Percentiles rank a stretch among this genome's conserved stretches.
These are phyloP conservation scores for Calonectria hawksworthii DNA, from an alignment of 2,329 filamentous ascomycete genomes.

Conservation along the genomic window DNA sequence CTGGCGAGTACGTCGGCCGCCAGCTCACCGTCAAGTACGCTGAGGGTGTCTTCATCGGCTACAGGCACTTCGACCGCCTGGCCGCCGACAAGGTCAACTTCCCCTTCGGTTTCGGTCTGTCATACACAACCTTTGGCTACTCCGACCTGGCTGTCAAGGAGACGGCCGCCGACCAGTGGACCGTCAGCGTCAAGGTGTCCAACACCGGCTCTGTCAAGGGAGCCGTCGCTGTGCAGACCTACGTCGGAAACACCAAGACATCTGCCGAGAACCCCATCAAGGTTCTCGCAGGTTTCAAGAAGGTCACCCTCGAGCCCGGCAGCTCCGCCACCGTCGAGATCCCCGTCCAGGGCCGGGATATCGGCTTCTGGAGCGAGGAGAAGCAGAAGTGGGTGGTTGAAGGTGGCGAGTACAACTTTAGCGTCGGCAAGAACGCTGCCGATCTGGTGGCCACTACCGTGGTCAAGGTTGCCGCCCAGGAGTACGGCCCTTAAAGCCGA, in stretches of 20 bases:
- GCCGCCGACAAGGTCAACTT: conserved; percentile 27
- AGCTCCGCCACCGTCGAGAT: background rate
- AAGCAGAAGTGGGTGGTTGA: conserved; percentile 9
- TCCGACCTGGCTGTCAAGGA: conserved; percentile 42
- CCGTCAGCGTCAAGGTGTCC: conserved; percentile 59
- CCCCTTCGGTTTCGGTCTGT: conserved; percentile 30
- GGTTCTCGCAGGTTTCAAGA: conserved; percentile 43
- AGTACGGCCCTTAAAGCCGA: background rate
- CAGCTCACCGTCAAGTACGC: conserved; percentile 73
- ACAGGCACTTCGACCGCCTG: conserved; percentile 74
- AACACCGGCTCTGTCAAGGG: conserved; percentile 69
- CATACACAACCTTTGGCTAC: conserved; percentile 39
- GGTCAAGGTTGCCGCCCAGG: background rate
- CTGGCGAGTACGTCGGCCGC: conserved; percentile 55
- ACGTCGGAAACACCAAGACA: conserved; percentile 48
- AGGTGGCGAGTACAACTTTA: conserved; percentile 4
- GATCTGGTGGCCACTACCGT: background rate
- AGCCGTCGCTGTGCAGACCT: conserved; percentile 69
- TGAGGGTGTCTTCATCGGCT: conserved; percentile 77
- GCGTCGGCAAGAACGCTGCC: background rate
- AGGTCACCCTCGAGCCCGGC: conserved; percentile 33
- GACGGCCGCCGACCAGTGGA: conserved; percentile 44
- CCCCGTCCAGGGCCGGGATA: background rate
- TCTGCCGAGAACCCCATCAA: conserved; percentile 39
- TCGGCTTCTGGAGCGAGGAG: conserved; percentile 1